Evolutionary conservation across 305 asterid species (phyloP).

Genomic region (Salvia sclarea): DNA sequence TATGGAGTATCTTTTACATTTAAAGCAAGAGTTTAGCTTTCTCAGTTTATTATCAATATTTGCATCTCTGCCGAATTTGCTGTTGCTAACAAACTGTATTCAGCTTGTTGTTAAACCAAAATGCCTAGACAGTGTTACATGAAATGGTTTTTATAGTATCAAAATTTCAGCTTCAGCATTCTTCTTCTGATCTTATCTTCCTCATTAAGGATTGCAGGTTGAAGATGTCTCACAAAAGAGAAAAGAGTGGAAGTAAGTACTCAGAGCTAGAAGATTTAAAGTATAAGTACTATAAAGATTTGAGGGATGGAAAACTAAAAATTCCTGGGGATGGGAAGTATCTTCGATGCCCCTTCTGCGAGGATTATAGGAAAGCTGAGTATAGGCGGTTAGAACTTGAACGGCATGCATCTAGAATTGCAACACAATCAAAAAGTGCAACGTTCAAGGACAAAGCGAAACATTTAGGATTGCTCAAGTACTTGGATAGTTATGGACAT

Average conservation of each 20-base stretch:
- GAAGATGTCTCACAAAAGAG: conserved; percentile 57
- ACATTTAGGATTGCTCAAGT: conserved; percentile 65
- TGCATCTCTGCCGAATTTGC: background rate
- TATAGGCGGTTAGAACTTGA: conserved; percentile 55
- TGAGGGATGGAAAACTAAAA: conserved; percentile 54
- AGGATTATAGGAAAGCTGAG: conserved; percentile 43
- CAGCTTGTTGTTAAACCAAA: background rate
- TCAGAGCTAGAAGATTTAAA: conserved; percentile 53
- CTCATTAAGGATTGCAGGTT: conserved; percentile 31
- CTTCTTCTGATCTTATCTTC: conserved; percentile 10
- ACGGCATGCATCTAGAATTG: conserved; percentile 69
- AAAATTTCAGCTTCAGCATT: background rate
- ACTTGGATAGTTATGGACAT: conserved; percentile 51
- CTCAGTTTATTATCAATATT: background rate
- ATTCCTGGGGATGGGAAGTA: conserved; percentile 50
- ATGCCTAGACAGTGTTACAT: background rate
- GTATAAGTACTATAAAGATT: conserved; percentile 48
- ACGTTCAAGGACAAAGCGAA: conserved; percentile 59
- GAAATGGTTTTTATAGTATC: background rate
- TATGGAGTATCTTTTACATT: background rate
- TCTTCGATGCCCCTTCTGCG: conserved; percentile 64
- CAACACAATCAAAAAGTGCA: conserved; percentile 62
- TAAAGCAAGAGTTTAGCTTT: conserved; percentile 3
- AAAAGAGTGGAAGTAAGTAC: conserved; percentile 34
- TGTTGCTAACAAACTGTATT: conserved; percentile 15